A percentile compares a stretch with the other conserved stretches of the same genome.
phyloP scores from a whole-genome alignment of 2,329 filamentous ascomycete species.

The Ophiocordyceps camponoti-saundersi region DNA sequence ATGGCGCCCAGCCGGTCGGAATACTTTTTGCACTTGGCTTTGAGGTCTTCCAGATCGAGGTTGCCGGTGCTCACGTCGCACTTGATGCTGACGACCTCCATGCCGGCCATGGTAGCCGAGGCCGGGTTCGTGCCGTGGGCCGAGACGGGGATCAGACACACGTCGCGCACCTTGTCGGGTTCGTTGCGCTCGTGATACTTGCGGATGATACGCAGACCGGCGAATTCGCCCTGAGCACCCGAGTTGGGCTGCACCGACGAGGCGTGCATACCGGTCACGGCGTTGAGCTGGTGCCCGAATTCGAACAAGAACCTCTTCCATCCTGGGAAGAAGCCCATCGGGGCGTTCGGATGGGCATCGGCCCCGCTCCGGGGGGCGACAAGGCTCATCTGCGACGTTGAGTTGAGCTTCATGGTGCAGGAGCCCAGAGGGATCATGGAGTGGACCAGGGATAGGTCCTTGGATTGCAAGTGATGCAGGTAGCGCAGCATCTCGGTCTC shows the following conservation, averaged over 20 bases:
- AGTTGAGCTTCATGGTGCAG: constrained; percentile 97
- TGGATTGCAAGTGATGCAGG: constrained; percentile 83
- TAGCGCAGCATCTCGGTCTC: constrained; percentile 91
- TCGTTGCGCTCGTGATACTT: constrained; percentile 56
- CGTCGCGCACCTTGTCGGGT: constrained; percentile 57
- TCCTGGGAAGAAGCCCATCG: constrained; percentile 43
- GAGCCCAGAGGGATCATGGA: constrained; percentile 97
- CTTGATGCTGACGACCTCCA: constrained; percentile 85
- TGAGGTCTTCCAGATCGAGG: constrained; percentile 70
- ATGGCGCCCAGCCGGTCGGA: constrained; percentile 74
- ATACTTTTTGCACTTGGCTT: constrained; percentile 79
- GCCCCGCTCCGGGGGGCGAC: constrained; percentile 62
- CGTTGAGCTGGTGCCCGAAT: constrained; percentile 56
- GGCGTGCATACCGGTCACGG: constrained; percentile 80
- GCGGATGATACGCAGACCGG: constrained; percentile 74
- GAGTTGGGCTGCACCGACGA: constrained; percentile 90
- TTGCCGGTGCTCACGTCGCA: constrained; percentile 80
- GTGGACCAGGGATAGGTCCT: constrained; percentile 84
- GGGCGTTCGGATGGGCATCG: constrained; percentile 67
- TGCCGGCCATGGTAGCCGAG: constrained; percentile 87
- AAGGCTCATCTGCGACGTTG: constrained; percentile 82
- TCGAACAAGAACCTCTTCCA: constrained; percentile 53
- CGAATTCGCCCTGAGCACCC: constrained; percentile 87
- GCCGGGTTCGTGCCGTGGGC: constrained; percentile 94
- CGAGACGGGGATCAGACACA: constrained; percentile 87